These are phyloP conservation scores for Teratosphaeria nubilosa DNA, from an alignment of 2,329 filamentous ascomycete species.

Conservation along the genomic window DNA sequence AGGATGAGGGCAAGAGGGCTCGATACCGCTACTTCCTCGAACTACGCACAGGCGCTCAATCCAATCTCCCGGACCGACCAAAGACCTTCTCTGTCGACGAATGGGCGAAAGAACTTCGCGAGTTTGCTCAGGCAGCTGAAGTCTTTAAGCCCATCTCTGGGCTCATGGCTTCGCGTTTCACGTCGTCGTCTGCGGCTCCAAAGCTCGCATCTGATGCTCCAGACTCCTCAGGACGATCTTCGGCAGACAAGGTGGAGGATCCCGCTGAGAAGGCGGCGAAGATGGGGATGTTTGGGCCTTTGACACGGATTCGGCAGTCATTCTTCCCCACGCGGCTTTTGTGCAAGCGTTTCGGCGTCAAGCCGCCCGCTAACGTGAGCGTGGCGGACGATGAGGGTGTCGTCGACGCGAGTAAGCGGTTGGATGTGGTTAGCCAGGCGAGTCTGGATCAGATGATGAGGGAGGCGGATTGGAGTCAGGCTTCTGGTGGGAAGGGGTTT, in stretches of 20 bases:
- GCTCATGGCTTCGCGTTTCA: constrained; percentile 89
- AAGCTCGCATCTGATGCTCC: constrained; percentile 25
- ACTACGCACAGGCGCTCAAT: constrained; percentile 54
- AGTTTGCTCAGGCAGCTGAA: constrained; percentile 64
- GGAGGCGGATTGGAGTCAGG: constrained; percentile 27
- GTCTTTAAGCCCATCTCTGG: constrained; percentile 90
- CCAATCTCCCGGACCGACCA: constrained; percentile 48
- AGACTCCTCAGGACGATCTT: constrained; percentile 12
- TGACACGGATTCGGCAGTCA: constrained; percentile 63
- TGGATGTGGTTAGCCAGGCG: constrained; percentile 46
- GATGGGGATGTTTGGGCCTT: constrained; percentile 81
- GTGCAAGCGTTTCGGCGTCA: constrained; percentile 94
- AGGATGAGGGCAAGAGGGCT: constrained; percentile 67
- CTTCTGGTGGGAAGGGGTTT: background rate
- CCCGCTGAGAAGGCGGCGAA: constrained; percentile 78
- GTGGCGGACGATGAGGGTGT: constrained; percentile 16
- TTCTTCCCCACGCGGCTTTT: constrained; percentile 76
- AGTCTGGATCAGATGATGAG: constrained; percentile 47
- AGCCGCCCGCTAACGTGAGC: constrained; percentile 44
- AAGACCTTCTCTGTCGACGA: constrained; percentile 52
- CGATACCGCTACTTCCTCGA: constrained; percentile 79
- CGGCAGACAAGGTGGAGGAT: constrained; percentile 51
- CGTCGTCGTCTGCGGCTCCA: constrained; percentile 46
- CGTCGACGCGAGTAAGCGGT: constrained; percentile 42
- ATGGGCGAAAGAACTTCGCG: constrained; percentile 66